Conservation (phyloP, 2,329 filamentous ascomycete genomes). For the Aspergillus viridinutans region DNA sequence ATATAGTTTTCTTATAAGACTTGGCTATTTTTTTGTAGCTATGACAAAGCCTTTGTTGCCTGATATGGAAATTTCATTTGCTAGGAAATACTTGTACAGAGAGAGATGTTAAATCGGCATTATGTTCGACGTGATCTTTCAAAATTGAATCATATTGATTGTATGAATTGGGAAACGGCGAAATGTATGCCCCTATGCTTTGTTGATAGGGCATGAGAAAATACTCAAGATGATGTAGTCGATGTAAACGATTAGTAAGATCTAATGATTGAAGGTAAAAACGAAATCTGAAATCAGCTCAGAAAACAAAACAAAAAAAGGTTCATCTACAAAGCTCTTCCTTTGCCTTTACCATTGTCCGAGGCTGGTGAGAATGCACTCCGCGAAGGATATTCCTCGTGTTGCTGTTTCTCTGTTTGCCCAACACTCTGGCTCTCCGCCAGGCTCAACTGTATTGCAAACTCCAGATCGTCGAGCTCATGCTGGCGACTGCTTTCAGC, state of each 20-base stretch:
- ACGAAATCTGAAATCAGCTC: background rate
- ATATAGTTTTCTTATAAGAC: background rate
- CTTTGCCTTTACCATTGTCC: conserved; percentile 33
- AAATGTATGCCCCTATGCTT: too few relatives aligned
- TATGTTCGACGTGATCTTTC: too few relatives aligned
- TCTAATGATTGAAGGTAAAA: background rate
- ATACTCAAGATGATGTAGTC: too few relatives aligned
- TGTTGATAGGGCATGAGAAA: background rate
- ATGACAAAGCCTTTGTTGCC: background rate
- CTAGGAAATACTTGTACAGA: background rate
- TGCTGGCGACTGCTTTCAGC: conserved; percentile 38
- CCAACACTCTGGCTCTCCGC: conserved; percentile 53
- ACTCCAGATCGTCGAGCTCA: conserved; percentile 57
- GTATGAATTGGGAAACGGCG: background rate
- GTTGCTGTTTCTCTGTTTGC: conserved; percentile 13
- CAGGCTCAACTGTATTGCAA: conserved; percentile 59
- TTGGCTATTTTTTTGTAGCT: background rate
- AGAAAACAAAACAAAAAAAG: background rate
- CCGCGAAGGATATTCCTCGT: conserved; percentile 32
- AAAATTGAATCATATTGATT: background rate
- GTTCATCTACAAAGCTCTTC: conserved; percentile 18
- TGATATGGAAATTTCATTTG: background rate
- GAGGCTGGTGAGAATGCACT: conserved; percentile 18
- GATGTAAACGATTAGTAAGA: background rate
- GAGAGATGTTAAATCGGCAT: background rate